A percentile compares a stretch with the other conserved stretches of the same genome.
Conservation (phyloP, 495 filamentous ascomycete genomes). For the Apiosordaria backusii region DNA sequence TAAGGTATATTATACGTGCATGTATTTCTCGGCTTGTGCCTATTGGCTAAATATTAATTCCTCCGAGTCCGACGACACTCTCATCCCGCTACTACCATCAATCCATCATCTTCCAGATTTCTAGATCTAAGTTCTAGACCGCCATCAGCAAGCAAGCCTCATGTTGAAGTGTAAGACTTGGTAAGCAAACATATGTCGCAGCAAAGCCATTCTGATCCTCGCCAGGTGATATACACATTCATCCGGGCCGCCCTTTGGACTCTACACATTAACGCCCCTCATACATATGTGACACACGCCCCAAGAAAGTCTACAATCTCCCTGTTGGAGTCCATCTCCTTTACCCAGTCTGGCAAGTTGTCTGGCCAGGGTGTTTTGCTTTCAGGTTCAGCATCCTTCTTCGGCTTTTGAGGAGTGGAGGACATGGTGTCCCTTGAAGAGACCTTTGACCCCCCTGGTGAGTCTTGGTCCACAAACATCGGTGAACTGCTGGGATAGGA, state of each 20-base stretch:
- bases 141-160: background rate
- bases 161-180: background rate
- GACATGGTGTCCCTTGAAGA: background rate
- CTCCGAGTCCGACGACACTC: background rate
- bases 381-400: background rate
- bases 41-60: background rate
- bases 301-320: background rate
- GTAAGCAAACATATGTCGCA: background rate
- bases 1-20: background rate
- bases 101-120: background rate
- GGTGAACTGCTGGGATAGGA: background rate
- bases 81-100: background rate
- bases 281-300: background rate
- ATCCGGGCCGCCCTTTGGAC: background rate
- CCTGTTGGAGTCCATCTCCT: background rate
- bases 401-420: background rate
- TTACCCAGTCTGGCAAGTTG: background rate
- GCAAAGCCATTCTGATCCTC: background rate
- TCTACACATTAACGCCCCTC: background rate
- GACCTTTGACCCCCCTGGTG: background rate
- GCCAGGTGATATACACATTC: background rate
- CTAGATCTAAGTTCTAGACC: too few relatives aligned
- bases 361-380: background rate
- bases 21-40: background rate
- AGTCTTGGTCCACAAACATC: background rate